Percentiles rank a stretch among this genome's conserved stretches.
Evolutionary conservation across 768 basidiomycete species (phyloP).

Genomic region (Tylopilus cervinicoccineus): DNA sequence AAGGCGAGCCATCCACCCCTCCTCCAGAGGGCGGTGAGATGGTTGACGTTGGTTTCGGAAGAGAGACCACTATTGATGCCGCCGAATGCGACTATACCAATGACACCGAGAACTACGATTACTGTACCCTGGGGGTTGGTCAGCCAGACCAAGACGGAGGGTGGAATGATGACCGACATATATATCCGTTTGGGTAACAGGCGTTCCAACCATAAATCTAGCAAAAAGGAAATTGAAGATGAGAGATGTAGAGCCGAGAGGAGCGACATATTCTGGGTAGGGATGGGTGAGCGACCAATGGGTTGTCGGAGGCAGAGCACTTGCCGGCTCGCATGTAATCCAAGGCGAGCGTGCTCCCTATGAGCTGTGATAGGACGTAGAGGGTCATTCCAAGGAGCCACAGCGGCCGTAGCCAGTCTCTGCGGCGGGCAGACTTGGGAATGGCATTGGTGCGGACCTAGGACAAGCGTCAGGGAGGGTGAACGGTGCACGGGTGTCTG

Average conservation of each 20-base stretch:
- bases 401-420: constrained; percentile 78
- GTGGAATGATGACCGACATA: constrained; percentile 46
- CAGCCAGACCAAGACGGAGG: background rate
- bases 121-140: constrained; percentile 60
- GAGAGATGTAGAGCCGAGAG: constrained; percentile 87
- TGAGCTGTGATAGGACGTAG: constrained; percentile 89
- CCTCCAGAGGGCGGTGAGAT: constrained; percentile 81
- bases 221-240: constrained; percentile 98
- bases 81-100: constrained; percentile 86
- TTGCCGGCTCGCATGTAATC: constrained; percentile 84
- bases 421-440: constrained; percentile 69
- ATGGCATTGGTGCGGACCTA: constrained; percentile 71
- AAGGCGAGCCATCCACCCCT: constrained; percentile 87
- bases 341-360: constrained; percentile 82
- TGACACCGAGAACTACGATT: constrained; percentile 76
- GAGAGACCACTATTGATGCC: constrained; percentile 79
- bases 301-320: constrained; percentile 12
- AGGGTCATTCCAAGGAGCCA: constrained; percentile 91
- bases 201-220: constrained; percentile 79
- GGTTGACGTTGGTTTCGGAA: constrained; percentile 65
- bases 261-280: constrained; percentile 85
- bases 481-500: background rate
- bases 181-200: constrained; percentile 80
- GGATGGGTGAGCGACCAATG: constrained; percentile 11
- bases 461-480: background rate